Conservation (phyloP, 2,329 filamentous ascomycete species). For the Sporothrix protearum region DNA sequence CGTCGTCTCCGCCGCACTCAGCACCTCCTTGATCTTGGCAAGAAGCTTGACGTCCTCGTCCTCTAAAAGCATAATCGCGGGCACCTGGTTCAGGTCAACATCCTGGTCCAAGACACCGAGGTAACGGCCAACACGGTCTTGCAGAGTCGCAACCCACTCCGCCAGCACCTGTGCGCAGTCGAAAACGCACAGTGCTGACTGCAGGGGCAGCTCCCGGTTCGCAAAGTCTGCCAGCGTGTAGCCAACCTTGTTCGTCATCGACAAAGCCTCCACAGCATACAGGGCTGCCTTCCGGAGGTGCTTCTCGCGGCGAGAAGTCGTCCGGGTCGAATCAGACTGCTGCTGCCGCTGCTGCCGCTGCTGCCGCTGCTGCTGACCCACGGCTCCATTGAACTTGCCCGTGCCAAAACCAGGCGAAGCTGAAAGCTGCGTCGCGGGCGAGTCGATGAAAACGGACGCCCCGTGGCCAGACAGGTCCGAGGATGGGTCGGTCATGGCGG, state of each 20-base stretch:
- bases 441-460: conserved; percentile 49
- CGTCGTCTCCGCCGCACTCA: conserved; percentile 74
- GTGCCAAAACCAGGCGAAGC: conserved; percentile 48
- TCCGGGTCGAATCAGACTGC: conserved; percentile 34
- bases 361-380: conserved; percentile 1
- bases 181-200: conserved; percentile 87
- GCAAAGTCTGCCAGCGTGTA: conserved; percentile 81
- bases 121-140: conserved; percentile 88
- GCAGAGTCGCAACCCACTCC: conserved; percentile 89
- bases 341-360: conserved; percentile 19
- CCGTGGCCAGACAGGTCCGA: conserved; percentile 38
- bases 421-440: conserved; percentile 50
- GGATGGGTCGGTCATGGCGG: conserved; percentile 43
- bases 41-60: conserved; percentile 87
- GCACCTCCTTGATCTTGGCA: conserved; percentile 74
- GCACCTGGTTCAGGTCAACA: conserved; percentile 74
- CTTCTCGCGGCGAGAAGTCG: conserved; percentile 71
- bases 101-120: conserved; percentile 83
- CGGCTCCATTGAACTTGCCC: conserved; percentile 36
- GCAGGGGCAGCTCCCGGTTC: conserved; percentile 80
- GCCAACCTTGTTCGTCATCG: conserved; percentile 81
- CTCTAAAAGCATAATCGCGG: conserved; percentile 84
- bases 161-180: conserved; percentile 92
- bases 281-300: conserved; percentile 92
- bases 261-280: conserved; percentile 87